Percentiles rank a stretch among this genome's conserved stretches.
These are phyloP conservation scores for Trichoderma koningiopsis DNA, from an alignment of 2,329 filamentous ascomycete genomes.

Conservation along the genomic window DNA sequence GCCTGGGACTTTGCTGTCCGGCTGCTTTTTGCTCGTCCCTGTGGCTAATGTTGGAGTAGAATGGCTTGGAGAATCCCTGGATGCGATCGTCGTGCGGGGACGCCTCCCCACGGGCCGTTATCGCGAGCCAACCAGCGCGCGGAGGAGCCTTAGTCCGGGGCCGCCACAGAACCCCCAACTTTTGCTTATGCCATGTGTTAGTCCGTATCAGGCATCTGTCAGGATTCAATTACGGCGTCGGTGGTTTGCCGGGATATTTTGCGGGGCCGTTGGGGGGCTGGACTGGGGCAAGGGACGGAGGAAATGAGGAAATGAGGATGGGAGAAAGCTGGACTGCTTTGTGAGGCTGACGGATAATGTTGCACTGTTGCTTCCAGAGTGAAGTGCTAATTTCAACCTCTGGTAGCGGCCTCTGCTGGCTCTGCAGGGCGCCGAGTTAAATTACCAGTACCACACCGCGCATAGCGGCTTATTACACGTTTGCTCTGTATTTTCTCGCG, in stretches of 20 bases:
- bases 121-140: conserved; percentile 17
- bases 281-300: background rate
- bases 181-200: background rate
- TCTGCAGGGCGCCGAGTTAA: background rate
- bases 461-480: background rate
- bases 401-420: background rate
- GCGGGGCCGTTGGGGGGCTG: conserved; percentile 3
- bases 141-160: conserved; percentile 9
- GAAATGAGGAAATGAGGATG: background rate
- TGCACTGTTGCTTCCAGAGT: background rate
- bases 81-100: conserved; percentile 23
- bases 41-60: background rate
- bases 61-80: conserved; percentile 22
- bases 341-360: conserved; percentile 2
- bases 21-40: background rate
- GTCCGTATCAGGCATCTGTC: conserved; percentile 22
- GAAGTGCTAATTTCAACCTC: background rate
- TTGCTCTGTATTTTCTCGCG: background rate
- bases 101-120: conserved; percentile 22
- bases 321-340: background rate
- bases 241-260: conserved; percentile 24
- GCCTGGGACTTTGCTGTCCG: background rate
- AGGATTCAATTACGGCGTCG: background rate
- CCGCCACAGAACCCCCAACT: background rate
- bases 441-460: background rate